Evolutionary conservation across 805 yeast genomes (phyloP).

Genomic region (Myxozyma monticola): DNA sequence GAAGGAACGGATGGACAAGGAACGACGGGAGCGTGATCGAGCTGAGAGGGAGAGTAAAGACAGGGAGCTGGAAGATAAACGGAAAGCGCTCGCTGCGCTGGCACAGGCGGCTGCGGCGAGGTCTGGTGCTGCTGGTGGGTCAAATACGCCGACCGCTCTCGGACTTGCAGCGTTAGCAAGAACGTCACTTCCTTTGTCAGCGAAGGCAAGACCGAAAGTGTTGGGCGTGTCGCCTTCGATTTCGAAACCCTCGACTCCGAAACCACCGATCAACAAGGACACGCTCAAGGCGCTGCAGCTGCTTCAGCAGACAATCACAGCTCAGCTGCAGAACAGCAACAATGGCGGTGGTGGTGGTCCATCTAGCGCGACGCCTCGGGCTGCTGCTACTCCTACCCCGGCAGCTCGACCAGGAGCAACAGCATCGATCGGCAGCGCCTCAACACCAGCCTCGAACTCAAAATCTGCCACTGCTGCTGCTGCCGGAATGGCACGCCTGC

Average conservation of each 20-base stretch:
- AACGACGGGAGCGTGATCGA: constrained; percentile 23
- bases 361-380: neutral
- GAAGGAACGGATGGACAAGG: constrained; percentile 33
- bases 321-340: constrained; percentile 52
- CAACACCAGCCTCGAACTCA: neutral
- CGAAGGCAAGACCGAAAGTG: constrained; percentile 6
- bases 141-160: constrained; percentile 1
- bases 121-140: constrained; percentile 10
- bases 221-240: constrained; percentile 20
- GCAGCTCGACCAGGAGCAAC: neutral
- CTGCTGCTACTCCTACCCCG: neutral
- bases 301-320: constrained; percentile 80
- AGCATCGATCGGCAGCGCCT: constrained; percentile 2
- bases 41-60: constrained; percentile 26
- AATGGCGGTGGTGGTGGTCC: neutral
- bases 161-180: constrained; percentile 1
- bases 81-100: constrained; percentile 18
- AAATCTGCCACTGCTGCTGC: constrained; percentile 1
- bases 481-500: no score
- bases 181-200: neutral
- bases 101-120: constrained; percentile 27
- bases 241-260: constrained; percentile 15
- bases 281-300: constrained; percentile 76
- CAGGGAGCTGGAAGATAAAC: constrained; percentile 32
- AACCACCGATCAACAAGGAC: constrained; percentile 43